Percentiles rank a stretch among this genome's conserved stretches.
These are phyloP conservation scores for Xylaria nigripes DNA, from an alignment of 495 filamentous ascomycete species.

Conservation along the genomic window DNA sequence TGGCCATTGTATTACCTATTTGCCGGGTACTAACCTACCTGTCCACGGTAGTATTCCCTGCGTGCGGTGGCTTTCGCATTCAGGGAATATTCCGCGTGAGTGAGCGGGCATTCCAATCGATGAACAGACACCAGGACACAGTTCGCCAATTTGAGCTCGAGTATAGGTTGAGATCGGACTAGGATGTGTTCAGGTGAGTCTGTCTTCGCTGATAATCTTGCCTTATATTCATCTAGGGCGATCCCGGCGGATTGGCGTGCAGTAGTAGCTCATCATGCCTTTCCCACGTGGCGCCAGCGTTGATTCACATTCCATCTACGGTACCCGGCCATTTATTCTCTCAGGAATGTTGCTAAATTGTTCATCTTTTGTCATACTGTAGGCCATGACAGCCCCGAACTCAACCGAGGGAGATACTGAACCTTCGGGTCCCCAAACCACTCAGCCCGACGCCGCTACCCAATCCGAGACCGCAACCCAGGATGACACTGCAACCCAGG, in stretches of 20 bases:
- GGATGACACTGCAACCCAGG: not conserved
- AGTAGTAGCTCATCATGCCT: not conserved
- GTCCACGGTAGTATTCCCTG: not conserved
- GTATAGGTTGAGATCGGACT: not conserved
- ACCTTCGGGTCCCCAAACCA: conserved; percentile 18
- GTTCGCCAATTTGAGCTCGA: not conserved
- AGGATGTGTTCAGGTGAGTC: conserved; percentile 7
- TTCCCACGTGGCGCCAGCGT: too few relatives aligned
- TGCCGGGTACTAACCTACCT: not conserved
- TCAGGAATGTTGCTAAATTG: conserved; percentile 3
- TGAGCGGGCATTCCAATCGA: not conserved
- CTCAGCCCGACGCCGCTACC: conserved; percentile 8
- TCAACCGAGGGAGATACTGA: conserved; percentile 23
- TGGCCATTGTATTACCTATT: not conserved
- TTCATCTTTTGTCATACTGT: not conserved
- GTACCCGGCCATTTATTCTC: not conserved
- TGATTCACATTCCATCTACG: not conserved
- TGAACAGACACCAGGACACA: not conserved
- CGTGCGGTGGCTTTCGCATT: not conserved
- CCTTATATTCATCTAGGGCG: not conserved
- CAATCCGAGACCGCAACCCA: not conserved
- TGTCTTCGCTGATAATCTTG: not conserved
- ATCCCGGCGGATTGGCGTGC: not conserved
- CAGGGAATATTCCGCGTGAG: not conserved
- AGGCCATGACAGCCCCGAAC: conserved; percentile 27